A percentile compares a stretch with the other conserved stretches of the same genome.
phyloP scores from a whole-genome alignment of 768 basidiomycete species.

The Naganishia antarctica region DNA sequence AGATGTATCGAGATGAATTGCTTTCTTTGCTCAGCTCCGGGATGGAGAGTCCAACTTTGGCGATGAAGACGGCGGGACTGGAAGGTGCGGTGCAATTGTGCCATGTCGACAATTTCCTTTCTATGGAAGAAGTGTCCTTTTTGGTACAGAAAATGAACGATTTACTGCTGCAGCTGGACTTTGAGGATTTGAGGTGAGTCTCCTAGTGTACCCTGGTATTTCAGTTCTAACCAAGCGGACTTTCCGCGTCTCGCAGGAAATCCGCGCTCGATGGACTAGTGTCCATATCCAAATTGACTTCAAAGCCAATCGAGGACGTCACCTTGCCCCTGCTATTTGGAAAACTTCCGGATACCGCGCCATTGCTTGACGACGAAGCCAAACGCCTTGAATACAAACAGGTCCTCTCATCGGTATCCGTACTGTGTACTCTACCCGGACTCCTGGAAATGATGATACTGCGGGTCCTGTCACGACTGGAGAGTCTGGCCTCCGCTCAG shows the following conservation, averaged over 20 bases:
- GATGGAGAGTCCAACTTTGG: conserved; percentile 38
- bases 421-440: conserved; percentile 65
- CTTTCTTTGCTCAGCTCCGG: conserved; percentile 50
- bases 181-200: conserved; percentile 45
- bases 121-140: conserved; percentile 70
- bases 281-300: conserved; percentile 53
- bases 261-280: conserved; percentile 44
- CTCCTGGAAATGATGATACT: conserved; percentile 82
- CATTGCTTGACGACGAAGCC: conserved; percentile 55
- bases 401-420: conserved; percentile 63
- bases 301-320: conserved; percentile 64
- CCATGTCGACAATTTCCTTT: conserved; percentile 61
- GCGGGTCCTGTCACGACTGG: conserved; percentile 70
- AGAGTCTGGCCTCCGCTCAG: conserved; percentile 50
- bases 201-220: not conserved
- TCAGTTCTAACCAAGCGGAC: not conserved
- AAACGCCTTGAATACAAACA: conserved; percentile 66
- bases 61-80: conserved; percentile 61
- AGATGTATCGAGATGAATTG: conserved; percentile 69
- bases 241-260: conserved; percentile 28
- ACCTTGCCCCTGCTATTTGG: conserved; percentile 77
- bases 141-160: conserved; percentile 72
- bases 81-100: conserved; percentile 63
- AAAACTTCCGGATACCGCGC: conserved; percentile 65
- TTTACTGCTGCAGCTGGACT: conserved; percentile 56